Evolutionary conservation across 1,139 yeast species (phyloP).

Genomic region (Blastobotrys arbuscula): DNA sequence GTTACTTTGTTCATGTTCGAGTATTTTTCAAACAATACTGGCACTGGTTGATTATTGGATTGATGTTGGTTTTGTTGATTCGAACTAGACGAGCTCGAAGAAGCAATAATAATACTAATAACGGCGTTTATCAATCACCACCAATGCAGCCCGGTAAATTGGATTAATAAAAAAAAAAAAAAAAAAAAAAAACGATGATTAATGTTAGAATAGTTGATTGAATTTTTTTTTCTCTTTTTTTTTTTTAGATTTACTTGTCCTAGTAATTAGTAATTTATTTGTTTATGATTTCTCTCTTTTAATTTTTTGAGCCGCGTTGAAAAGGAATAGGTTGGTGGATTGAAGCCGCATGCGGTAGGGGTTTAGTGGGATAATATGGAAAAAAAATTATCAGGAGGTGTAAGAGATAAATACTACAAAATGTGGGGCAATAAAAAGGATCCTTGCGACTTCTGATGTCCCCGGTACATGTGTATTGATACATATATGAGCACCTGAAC

Average conservation of each 20-base stretch:
- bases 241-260: background rate
- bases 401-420: too few relatives aligned
- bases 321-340: too few relatives aligned
- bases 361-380: too few relatives aligned
- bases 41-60: conserved; percentile 11
- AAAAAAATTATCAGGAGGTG: too few relatives aligned
- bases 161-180: conserved; percentile 6
- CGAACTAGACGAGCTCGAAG: background rate
- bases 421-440: too few relatives aligned
- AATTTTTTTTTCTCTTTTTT: background rate
- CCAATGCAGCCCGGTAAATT: conserved; percentile 9
- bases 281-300: background rate
- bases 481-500: too few relatives aligned
- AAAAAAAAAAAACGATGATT: background rate
- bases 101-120: background rate
- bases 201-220: background rate
- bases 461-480: too few relatives aligned
- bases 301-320: background rate
- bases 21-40: conserved; percentile 9
- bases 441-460: too few relatives aligned
- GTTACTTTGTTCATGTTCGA: conserved; percentile 17
- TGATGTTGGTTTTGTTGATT: conserved; percentile 7
- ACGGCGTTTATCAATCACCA: conserved; percentile 4
- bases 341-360: too few relatives aligned
- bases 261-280: conserved; percentile 1